phyloP scores from a whole-genome alignment of 495 filamentous ascomycete genomes.

The Glarea lozoyensis region DNA sequence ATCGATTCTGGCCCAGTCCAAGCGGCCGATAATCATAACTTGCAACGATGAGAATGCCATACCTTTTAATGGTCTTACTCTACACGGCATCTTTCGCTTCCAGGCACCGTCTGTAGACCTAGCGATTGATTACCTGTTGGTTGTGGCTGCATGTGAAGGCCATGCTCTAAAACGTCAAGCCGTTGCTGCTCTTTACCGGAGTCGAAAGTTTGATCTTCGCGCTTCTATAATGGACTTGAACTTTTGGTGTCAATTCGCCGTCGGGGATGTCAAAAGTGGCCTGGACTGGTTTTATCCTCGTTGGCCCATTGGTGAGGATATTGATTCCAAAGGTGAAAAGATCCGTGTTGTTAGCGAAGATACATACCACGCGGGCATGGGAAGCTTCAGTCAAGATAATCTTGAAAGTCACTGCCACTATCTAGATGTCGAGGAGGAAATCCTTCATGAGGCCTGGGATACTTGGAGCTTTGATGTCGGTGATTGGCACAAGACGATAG shows the following conservation, averaged over 20 bases:
- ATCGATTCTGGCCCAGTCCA: conserved; percentile 70
- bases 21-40: conserved; percentile 86
- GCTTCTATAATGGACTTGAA: conserved; percentile 79
- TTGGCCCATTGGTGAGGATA: conserved; percentile 60
- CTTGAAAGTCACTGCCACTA: conserved; percentile 14
- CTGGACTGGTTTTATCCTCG: conserved; percentile 81
- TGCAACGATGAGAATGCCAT: conserved; percentile 82
- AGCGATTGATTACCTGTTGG: conserved; percentile 68
- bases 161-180: conserved; percentile 66
- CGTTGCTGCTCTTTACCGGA: conserved; percentile 58
- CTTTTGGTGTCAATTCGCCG: conserved; percentile 93
- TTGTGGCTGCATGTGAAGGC: conserved; percentile 84
- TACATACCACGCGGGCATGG: conserved; percentile 73
- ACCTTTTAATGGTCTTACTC: conserved; percentile 55
- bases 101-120: conserved; percentile 56
- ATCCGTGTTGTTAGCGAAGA: conserved; percentile 76
- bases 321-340: conserved; percentile 53
- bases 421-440: conserved; percentile 36
- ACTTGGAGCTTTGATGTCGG: conserved; percentile 47
- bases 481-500: conserved; percentile 29
- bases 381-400: conserved; percentile 55
- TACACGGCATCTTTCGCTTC: conserved; percentile 86
- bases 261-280: conserved; percentile 82
- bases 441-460: conserved; percentile 44
- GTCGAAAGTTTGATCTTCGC: conserved; percentile 62